phyloP scores from a whole-genome alignment of 1,284 basidiomycete species.

The Xanthoconium separans region DNA sequence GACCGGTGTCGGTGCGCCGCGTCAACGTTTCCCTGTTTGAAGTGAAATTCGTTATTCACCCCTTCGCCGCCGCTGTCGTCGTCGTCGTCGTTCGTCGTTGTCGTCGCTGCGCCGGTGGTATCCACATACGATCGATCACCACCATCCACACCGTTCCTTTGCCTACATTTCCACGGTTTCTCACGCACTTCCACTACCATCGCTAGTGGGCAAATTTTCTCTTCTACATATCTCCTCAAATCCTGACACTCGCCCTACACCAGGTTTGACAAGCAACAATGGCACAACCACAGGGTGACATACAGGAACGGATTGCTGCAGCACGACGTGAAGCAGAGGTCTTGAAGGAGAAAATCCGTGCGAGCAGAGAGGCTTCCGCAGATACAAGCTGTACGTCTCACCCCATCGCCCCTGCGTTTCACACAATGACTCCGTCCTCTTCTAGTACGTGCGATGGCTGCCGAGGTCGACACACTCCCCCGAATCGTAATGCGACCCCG shows the following conservation, averaged over 20 bases:
- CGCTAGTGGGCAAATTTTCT: constrained; percentile 30
- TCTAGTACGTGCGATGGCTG: constrained; percentile 92
- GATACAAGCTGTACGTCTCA: constrained; percentile 85
- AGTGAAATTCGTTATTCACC: constrained; percentile 11
- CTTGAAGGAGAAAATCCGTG: constrained; percentile 96
- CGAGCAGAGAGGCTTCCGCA: constrained; percentile 91
- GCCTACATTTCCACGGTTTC: constrained; percentile 17
- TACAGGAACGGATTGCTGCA: constrained; percentile 93
- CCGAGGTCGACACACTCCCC: constrained; percentile 92
- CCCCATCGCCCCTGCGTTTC: neutral
- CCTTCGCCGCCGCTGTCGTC: constrained; percentile 9
- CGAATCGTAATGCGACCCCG: constrained; percentile 95
- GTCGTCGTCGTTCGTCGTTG: neutral
- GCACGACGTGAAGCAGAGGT: constrained; percentile 95
- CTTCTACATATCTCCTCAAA: constrained; percentile 4
- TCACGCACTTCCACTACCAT: constrained; percentile 27
- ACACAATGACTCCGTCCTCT: constrained; percentile 19
- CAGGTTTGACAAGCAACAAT: constrained; percentile 38
- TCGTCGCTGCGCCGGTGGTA: constrained; percentile 10
- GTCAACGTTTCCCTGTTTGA: constrained; percentile 17
- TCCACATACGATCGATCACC: constrained; percentile 10
- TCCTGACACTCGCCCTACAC: neutral
- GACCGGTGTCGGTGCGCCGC: constrained; percentile 2
- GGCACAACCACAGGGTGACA: constrained; percentile 82
- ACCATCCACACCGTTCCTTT: constrained; percentile 10